phyloP scores from a whole-genome alignment of 2,329 filamentous ascomycete species.

The Capronia coronata region DNA sequence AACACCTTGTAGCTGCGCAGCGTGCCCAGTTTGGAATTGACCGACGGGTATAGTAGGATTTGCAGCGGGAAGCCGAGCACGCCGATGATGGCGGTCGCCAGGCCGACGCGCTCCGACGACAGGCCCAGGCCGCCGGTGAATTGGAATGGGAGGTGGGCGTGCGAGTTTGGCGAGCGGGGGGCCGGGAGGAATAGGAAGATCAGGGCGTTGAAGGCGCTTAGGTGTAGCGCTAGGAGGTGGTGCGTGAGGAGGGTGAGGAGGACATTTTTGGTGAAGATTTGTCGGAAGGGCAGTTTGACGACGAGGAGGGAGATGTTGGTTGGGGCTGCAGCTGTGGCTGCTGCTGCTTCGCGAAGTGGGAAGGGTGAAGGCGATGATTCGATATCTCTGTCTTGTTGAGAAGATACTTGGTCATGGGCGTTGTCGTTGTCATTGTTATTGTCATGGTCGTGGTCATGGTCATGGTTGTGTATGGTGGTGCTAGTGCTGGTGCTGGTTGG shows the following conservation, averaged over 20 bases:
- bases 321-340: too few relatives aligned
- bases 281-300: slow-evolving; percentile 28
- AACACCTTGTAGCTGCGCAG: slow-evolving; percentile 62
- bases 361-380: too few relatives aligned
- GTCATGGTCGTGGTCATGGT: slow-evolving; percentile 7
- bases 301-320: too few relatives aligned
- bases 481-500: too few relatives aligned
- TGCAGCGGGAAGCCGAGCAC: slow-evolving; percentile 68
- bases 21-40: slow-evolving; percentile 62
- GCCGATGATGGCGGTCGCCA: slow-evolving; percentile 71
- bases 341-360: too few relatives aligned
- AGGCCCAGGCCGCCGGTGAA: slow-evolving; percentile 72
- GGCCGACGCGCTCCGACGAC: slow-evolving; percentile 62
- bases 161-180: slow-evolving; percentile 46
- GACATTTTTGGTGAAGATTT: slow-evolving; percentile 51
- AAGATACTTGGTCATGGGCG: too few relatives aligned
- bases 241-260: slow-evolving; percentile 55
- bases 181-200: slow-evolving; percentile 73
- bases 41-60: slow-evolving; percentile 61
- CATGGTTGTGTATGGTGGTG: slow-evolving; percentile 29
- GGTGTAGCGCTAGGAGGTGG: slow-evolving; percentile 65
- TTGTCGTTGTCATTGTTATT: too few relatives aligned
- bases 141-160: slow-evolving; percentile 35
- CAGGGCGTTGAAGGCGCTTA: slow-evolving; percentile 69
- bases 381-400: slow-evolving; percentile 4